Evolutionary conservation across 192 early-diverging fungal species (phyloP).

Genomic region (Chytriomyces sp.): DNA sequence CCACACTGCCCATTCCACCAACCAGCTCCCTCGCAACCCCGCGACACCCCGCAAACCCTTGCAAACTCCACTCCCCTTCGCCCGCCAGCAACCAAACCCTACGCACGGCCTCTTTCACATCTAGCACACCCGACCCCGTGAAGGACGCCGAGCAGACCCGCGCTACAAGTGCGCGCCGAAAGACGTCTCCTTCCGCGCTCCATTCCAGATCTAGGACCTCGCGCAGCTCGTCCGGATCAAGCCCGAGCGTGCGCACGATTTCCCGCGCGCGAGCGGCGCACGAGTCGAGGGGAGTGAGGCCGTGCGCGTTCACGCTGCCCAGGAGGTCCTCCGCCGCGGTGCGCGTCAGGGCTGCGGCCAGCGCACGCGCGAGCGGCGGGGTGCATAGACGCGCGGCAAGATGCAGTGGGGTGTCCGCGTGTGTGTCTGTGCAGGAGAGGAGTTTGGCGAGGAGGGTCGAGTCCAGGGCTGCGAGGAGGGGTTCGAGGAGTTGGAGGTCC

Average conservation of each 20-base stretch:
- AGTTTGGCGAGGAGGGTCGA: not conserved
- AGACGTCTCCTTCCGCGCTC: not conserved
- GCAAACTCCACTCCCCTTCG: not conserved
- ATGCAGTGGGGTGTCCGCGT: not conserved
- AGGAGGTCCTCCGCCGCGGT: not conserved
- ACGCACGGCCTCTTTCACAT: no score
- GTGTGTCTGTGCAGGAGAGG: not conserved
- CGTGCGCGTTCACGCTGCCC: not conserved
- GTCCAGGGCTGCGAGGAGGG: not conserved
- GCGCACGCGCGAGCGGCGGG: not conserved
- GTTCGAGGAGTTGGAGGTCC: not conserved
- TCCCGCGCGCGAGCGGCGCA: not conserved
- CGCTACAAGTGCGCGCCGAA: not conserved
- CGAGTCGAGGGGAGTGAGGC: not conserved
- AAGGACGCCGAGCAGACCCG: no score
- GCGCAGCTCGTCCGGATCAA: constrained; percentile 2
- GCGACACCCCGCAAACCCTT: not conserved
- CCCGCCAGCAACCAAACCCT: not conserved
- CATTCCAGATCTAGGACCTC: not conserved
- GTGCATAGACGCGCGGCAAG: not conserved
- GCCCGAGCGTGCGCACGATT: not conserved
- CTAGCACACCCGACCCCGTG: no score
- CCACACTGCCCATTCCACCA: no score
- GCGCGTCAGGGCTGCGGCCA: not conserved
- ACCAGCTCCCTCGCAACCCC: not conserved